A percentile compares a stretch with the other conserved stretches of the same genome.
These are phyloP conservation scores for Cucumis sativus DNA, from an alignment of 306 rosid species.

Conservation along the genomic window Cucumber_9930_V3 NC_026660.2:29885501-29886000, in stretches of 20 bases:
- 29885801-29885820: constrained; percentile 38
- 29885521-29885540: constrained; percentile 61
- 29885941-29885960: constrained; percentile 73
- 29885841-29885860: constrained; percentile 78
- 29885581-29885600: constrained; percentile 30
- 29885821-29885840: constrained; percentile 64
- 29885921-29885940: constrained; percentile 69
- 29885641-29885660: constrained; percentile 36
- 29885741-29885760: constrained; percentile 71
- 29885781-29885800: constrained; percentile 34
- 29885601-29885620: constrained; percentile 72
- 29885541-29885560: constrained; percentile 53
- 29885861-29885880: constrained; percentile 42
- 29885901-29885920: constrained; percentile 54
- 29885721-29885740: constrained; percentile 72
- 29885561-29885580: constrained; percentile 24
- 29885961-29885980: constrained; percentile 41
- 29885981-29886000: constrained; percentile 45
- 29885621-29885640: constrained; percentile 71
- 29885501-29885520: constrained; percentile 40
- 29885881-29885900: constrained; percentile 34
- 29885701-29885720: constrained; percentile 71
- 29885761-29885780: constrained; percentile 50
- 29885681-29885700: constrained; percentile 33
- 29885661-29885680: constrained; percentile 44